Evolutionary conservation across 2,329 filamentous ascomycete species (phyloP), one percentile per base, ranked within the genome.

Genomic region (Nigrospora sphaerica): DNA sequence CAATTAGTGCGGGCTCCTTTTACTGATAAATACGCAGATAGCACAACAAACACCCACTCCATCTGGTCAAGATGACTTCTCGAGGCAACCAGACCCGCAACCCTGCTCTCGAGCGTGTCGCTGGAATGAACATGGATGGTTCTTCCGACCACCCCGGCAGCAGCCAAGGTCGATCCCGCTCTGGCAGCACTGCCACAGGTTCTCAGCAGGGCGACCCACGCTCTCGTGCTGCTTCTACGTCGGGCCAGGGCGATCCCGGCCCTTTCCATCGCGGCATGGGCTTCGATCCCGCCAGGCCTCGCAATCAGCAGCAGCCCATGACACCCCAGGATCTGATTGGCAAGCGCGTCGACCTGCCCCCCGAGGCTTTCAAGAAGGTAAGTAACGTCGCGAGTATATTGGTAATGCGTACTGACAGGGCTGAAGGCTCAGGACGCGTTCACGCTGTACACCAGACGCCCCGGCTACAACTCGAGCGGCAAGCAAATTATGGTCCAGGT

Each of bases 311-410:
- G 10, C 19, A 32, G 16, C 23, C 44, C 11, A 39, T 35, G 17
- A 31, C 17, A 11, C 38, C 39, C 14, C 19, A 36, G 32, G 33
- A 32, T 9, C 2, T 58, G 4, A 55, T 71, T 28, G 63, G 63
- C 49, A 71, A 70, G 49, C 75, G 78, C 6, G 67, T 82, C 51
- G 80, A 84, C 45, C 57, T 83, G 1, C 79, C 79, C 0, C 65
- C 78, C 0, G 78, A 81, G 54, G 80, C 79, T 0, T 84, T 75
- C 52, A 50, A 67, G 4, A 49, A 57, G 19, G 71, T 72, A 56
- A 60, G 66, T 58, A 17, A 39, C 1, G 17, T 10, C 7, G 11
- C 16, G 14, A 36, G 6, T 36, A 14, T n/a, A 6, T 6, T 7
- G 13, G 12, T 28, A 28, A 10, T 28, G 34, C 14, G 10, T 36